phyloP scores from a whole-genome alignment of 768 basidiomycete species.

The Leccinum pellstonianum region DNA sequence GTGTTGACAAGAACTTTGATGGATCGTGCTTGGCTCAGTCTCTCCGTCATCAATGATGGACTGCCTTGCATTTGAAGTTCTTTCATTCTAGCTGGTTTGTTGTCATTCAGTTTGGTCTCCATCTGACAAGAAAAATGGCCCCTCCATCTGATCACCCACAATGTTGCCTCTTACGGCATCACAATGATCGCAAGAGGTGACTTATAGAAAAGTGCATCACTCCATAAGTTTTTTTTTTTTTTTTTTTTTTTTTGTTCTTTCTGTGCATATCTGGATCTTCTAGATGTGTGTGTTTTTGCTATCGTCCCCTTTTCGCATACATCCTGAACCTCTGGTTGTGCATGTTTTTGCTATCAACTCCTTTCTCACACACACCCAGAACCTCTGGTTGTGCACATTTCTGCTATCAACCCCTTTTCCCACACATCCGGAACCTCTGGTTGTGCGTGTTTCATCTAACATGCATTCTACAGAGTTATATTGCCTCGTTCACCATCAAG shows the following conservation, averaged over 20 bases:
- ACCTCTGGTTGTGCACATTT: too few relatives aligned
- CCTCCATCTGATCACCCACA: fast-evolving
- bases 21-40: neutral
- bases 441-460: too few relatives aligned
- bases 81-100: too few relatives aligned
- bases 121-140: slow-evolving; percentile 1
- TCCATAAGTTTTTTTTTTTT: neutral
- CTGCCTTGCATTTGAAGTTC: too few relatives aligned
- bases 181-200: slow-evolving; percentile 1
- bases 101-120: neutral
- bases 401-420: too few relatives aligned
- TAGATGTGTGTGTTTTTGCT: neutral
- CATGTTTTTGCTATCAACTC: neutral
- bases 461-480: neutral
- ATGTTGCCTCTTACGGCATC: neutral
- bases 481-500: neutral
- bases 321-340: too few relatives aligned
- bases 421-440: too few relatives aligned
- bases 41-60: too few relatives aligned
- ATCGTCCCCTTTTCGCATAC: too few relatives aligned
- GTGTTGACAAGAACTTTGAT: slow-evolving; percentile 3
- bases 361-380: too few relatives aligned
- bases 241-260: neutral
- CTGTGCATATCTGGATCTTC: neutral
- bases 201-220: neutral